These are phyloP conservation scores for Alopecurus myosuroides DNA, from an alignment of 176 grass and related monocot genomes.

Conservation along the genomic window DNA sequence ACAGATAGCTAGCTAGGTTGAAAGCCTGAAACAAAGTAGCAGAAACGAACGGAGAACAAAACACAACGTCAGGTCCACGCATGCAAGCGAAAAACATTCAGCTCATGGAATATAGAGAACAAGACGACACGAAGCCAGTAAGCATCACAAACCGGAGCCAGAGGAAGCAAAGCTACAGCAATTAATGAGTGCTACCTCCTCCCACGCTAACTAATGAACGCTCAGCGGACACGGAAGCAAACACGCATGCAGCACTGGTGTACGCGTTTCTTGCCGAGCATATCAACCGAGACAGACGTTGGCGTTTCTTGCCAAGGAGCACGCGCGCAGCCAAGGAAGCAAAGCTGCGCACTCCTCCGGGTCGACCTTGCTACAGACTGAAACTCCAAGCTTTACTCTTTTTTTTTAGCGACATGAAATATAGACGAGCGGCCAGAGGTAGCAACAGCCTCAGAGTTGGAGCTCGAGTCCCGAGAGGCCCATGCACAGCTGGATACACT, in stretches of 20 bases:
- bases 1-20: not conserved
- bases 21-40: not conserved
- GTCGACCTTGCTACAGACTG: not conserved
- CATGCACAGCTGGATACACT: conserved; percentile 28
- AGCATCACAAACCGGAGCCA: not conserved
- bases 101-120: conserved; percentile 36
- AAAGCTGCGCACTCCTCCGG: not conserved
- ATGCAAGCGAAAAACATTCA: not conserved
- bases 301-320: not conserved
- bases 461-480: conserved; percentile 15
- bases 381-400: not conserved
- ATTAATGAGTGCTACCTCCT: not conserved
- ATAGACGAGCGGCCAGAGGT: conserved; percentile 2
- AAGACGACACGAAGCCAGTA: not conserved
- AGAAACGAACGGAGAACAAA: not conserved
- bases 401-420: conserved; percentile 36
- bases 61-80: not conserved
- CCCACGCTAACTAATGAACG: not conserved
- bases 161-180: not conserved
- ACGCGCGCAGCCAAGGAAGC: not conserved
- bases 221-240: not conserved
- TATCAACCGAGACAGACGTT: not conserved
- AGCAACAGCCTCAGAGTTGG: not conserved
- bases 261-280: not conserved
- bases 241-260: not conserved